Base-by-base conservation (phyloP, 148 eudicot species). In the Camellia sinensis region DNA sequence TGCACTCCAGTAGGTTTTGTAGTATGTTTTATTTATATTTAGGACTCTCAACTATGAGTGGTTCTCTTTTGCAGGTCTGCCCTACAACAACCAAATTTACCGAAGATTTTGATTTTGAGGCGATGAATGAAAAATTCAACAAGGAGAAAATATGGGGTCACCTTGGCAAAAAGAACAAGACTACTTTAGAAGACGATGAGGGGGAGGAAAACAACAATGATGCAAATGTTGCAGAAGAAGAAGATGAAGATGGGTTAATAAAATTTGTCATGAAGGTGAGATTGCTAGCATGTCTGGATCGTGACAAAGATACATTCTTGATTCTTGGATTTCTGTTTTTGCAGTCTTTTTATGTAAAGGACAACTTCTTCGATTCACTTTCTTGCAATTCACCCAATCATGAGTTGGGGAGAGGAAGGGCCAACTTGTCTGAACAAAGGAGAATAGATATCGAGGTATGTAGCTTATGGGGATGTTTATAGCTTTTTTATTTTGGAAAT, bases 91-190 rank as follows among this genome's bases (percentile, higher is more conserved):
- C 87, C 76, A 90, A 69, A 74, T 88, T 84, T 71, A 77, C 87
- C 19, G 88, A 86, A 80, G 92, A 91, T 50, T 91, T 92, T 78
- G 93, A 92, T 82, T 92, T 92, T 67, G 90, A 87, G 75, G 91
- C 90, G 54, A 92, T 90, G 93, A 92, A 90, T 76, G 89, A 92
- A 78, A 92, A 81, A 81, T 92, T 92, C 81, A 92, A 90, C 41
- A 90, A 92, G 78, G 90, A 88, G 63, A 90, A 92, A 86, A 88
- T 90, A 3, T 90, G 95, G 95, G 95, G 92, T 60, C 81, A 87
- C 78, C 89, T 90, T 41, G 92, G 95, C 74, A 90, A 88, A 82
- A 86, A 45, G 81, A 83, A 82, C 40, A 5, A 40, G 73, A 72
- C 80, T 21, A 69, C 75, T 48, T 79, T 73, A 76, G 91, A 86